Conservation (phyloP, 441 rosid species). For the Pelargonium hybrid region DNA sequence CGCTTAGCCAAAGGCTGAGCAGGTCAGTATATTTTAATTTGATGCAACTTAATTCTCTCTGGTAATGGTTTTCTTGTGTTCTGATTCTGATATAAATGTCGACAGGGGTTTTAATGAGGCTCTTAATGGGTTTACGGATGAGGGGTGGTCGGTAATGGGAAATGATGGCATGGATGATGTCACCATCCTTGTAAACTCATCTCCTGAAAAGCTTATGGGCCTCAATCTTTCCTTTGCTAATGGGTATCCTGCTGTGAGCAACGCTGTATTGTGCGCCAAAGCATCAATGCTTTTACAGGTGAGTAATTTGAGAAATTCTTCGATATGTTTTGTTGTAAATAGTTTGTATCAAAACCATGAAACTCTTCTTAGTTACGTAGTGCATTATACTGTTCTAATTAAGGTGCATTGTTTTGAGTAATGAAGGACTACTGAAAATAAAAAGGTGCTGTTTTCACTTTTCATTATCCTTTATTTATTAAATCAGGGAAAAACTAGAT, state of each 20-base stretch:
- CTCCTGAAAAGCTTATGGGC: conserved; percentile 11
- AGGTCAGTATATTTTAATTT: conserved; percentile 29
- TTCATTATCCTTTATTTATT: too few relatives aligned
- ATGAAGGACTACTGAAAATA: too few relatives aligned
- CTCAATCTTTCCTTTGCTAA: conserved; percentile 40
- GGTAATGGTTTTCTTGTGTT: background rate
- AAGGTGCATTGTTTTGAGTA: too few relatives aligned
- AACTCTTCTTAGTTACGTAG: too few relatives aligned
- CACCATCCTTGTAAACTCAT: conserved; percentile 58
- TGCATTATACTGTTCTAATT: too few relatives aligned
- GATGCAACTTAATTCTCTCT: too few relatives aligned
- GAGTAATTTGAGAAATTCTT: conserved; percentile 17
- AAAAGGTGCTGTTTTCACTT: too few relatives aligned
- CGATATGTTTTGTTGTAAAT: too few relatives aligned
- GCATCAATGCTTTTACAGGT: conserved; percentile 97
- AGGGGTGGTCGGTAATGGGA: conserved; percentile 77
- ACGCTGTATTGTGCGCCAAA: conserved; percentile 90
- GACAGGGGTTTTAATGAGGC: conserved; percentile 89
- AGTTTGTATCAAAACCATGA: too few relatives aligned
- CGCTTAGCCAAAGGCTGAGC: conserved; percentile 89
- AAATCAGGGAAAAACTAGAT: too few relatives aligned
- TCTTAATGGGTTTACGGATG: conserved; percentile 80
- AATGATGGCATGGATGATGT: conserved; percentile 89
- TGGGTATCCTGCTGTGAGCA: conserved; percentile 50
- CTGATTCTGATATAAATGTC: background rate